A percentile compares a stretch with the other conserved stretches of the same genome.
These are phyloP conservation scores for Peronospora tabacina DNA, from an alignment of 352 stramenopile genomes.

Conservation along the genomic window DNA sequence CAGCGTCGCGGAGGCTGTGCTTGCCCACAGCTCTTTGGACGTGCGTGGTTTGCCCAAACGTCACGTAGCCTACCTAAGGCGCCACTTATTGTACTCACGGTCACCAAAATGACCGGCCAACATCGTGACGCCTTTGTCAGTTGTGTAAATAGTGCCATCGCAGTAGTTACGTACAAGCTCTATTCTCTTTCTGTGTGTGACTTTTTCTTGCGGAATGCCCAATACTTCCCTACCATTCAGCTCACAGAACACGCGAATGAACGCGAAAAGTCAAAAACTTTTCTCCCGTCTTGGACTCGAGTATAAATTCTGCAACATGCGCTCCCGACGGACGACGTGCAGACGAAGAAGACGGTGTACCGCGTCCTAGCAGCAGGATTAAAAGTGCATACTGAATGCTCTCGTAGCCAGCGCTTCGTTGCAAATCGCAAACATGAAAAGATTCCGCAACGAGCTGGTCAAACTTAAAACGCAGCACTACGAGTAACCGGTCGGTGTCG, in stretches of 20 bases:
- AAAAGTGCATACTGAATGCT: background rate
- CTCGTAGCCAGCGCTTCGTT: background rate
- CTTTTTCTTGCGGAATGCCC: slow-evolving; percentile 59
- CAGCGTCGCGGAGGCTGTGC: slow-evolving; percentile 15
- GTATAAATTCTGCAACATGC: slow-evolving; percentile 58
- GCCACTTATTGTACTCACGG: slow-evolving; percentile 48
- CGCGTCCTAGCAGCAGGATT: slow-evolving; percentile 8
- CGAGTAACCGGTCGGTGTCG: too few relatives aligned
- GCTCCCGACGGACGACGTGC: slow-evolving; percentile 53
- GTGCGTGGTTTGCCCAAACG: slow-evolving; percentile 60
- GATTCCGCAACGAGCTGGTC: too few relatives aligned
- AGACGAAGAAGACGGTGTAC: slow-evolving; percentile 58
- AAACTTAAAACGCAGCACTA: too few relatives aligned
- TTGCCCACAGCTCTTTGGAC: slow-evolving; percentile 61
- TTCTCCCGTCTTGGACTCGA: slow-evolving; percentile 52
- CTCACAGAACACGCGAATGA: slow-evolving; percentile 15
- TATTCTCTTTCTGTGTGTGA: slow-evolving; percentile 54
- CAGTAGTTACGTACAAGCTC: slow-evolving; percentile 53
- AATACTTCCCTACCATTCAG: slow-evolving; percentile 18
- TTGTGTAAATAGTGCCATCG: slow-evolving; percentile 42
- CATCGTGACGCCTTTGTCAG: slow-evolving; percentile 33
- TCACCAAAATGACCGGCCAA: slow-evolving; percentile 36
- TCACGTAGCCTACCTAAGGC: slow-evolving; percentile 56
- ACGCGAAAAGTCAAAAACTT: slow-evolving; percentile 40
- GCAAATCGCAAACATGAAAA: too few relatives aligned